Evolutionary conservation across 371 early-diverging fungal species (phyloP), one percentile per base, ranked within the genome.

Genomic region (Batrachochytrium dendrobatidis): DNA sequence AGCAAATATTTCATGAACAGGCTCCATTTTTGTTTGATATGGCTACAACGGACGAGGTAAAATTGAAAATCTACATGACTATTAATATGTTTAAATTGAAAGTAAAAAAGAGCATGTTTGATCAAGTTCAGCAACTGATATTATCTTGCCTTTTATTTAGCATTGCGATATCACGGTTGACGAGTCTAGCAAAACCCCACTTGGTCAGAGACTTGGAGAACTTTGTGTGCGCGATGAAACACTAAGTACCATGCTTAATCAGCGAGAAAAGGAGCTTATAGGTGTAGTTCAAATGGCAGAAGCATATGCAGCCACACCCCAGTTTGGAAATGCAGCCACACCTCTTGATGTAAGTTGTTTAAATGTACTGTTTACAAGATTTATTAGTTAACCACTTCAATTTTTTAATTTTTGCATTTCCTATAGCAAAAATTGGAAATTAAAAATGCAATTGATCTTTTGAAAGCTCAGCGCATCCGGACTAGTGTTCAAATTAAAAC

Each of bases 381-480:
- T 20, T 39, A 17, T 20, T 17, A 39, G 39, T 20, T 39, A 20
- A 39, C 39, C 15, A 20, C 20, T 39, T 17, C 20, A 20, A 20
- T 39, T 15, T 39, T 20, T 39, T 15, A 20, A 17, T 15, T 39
- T n/a, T n/a, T n/a, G n/a, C n/a, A 20, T 30, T 44, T 53, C 43
- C 32, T 26, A 17, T 25, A 74, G 69, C 69, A 71, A 74, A 31
- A 63, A 29, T 52, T 55, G 17, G 77, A 77, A 4, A 30, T 70
- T n/a, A 67, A 77, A 51, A 72, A 69, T 44, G 12, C 59, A 8
- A 48, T 74, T 3, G 63, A 66, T 26, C 48, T 77, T 24, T 28
- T 73, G 18, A 46, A 65, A 18, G 62, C 60, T 22, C 49, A 62
- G 18, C 63, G 60, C 8, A 26, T 54, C 30, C 56, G 66, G 18